Evolutionary conservation across 129 eudicot genomes (phyloP).

Genomic region (Tanacetum coccineum): DNA sequence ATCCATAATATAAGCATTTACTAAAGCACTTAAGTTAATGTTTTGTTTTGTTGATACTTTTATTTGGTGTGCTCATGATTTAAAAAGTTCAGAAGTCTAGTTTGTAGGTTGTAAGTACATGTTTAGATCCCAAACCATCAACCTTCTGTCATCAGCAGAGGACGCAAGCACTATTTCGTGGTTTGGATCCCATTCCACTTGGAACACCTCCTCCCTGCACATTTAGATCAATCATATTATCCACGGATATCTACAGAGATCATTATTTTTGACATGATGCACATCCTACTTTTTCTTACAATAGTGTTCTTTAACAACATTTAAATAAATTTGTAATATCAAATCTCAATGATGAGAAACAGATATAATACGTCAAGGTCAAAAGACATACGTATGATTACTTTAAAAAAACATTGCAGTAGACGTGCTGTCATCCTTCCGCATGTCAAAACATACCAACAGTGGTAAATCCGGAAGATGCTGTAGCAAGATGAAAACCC

Average conservation of each 20-base stretch:
- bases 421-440: constrained; percentile 75
- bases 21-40: too few relatives aligned
- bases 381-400: constrained; percentile 56
- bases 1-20: too few relatives aligned
- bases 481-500: constrained; percentile 87
- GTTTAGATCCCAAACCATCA: constrained; percentile 99
- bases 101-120: constrained; percentile 45
- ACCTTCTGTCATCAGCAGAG: too few relatives aligned
- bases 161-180: too few relatives aligned
- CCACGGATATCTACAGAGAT: not conserved
- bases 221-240: constrained; percentile 12
- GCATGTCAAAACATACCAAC: constrained; percentile 82
- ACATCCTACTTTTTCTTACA: too few relatives aligned
- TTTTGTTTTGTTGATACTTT: too few relatives aligned
- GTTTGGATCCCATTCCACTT: too few relatives aligned
- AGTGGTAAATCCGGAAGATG: constrained; percentile 91
- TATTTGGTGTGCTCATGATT: too few relatives aligned
- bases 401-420: constrained; percentile 74
- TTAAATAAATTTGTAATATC: not conserved
- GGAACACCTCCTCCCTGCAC: too few relatives aligned
- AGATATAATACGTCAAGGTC: not conserved
- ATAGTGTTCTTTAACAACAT: not conserved
- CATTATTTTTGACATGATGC: too few relatives aligned
- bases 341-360: not conserved
- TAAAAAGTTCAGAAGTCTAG: not conserved